Conservation (phyloP, 2,329 filamentous ascomycete species). For the Trichoderma endophyticum region DNA sequence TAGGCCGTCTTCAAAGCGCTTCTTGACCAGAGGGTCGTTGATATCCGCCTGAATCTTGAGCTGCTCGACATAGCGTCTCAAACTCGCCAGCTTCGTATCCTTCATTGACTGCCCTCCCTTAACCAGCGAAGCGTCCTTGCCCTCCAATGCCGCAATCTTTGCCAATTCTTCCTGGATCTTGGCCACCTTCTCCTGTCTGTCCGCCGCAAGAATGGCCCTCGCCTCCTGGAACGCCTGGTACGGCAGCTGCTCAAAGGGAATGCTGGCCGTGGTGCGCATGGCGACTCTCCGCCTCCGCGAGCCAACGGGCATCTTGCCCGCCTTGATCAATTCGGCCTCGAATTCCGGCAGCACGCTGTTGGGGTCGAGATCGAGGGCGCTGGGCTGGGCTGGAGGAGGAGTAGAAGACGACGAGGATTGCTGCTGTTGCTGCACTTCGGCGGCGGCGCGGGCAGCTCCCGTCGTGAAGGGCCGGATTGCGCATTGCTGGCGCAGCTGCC, state of each 20-base stretch:
- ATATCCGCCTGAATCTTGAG: constrained; percentile 90
- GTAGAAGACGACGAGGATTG: too few species aligned
- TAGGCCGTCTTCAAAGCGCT: constrained; percentile 85
- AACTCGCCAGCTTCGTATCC: constrained; percentile 62
- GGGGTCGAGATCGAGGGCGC: constrained; percentile 57
- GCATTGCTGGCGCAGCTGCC: constrained; percentile 47
- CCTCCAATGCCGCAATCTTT: constrained; percentile 66
- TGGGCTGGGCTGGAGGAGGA: constrained; percentile 23
- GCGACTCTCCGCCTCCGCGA: constrained; percentile 80
- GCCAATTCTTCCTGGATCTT: constrained; percentile 65
- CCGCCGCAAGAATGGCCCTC: constrained; percentile 72
- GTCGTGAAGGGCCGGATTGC: constrained; percentile 37
- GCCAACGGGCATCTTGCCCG: constrained; percentile 70
- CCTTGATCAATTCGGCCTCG: constrained; percentile 65
- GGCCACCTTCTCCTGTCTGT: constrained; percentile 76
- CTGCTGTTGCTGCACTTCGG: constrained; percentile 28
- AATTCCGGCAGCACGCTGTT: constrained; percentile 58
- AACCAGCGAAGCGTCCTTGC: constrained; percentile 52
- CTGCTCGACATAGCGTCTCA: constrained; percentile 69
- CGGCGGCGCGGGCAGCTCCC: constrained; percentile 30
- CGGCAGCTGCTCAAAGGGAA: constrained; percentile 90
- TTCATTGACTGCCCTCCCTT: constrained; percentile 63
- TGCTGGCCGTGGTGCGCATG: constrained; percentile 58
- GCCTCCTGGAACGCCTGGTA: constrained; percentile 99
- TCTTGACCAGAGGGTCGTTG: constrained; percentile 92